Evolutionary conservation across 2,329 filamentous ascomycete species (phyloP).

Genomic region (Fusarium subglutinans): DNA sequence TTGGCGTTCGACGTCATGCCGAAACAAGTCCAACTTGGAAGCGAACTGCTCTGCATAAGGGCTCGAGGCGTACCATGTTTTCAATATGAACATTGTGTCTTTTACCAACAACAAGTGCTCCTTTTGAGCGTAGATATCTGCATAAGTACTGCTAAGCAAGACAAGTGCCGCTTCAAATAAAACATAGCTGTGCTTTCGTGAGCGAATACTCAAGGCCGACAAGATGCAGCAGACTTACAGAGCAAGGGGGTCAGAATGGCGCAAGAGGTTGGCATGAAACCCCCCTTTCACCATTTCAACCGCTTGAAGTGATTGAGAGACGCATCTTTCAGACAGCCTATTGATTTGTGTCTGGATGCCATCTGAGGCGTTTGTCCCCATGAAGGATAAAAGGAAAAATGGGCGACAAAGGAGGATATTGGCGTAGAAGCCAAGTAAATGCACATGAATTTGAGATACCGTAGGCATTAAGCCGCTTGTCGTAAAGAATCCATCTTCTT

Average conservation of each 20-base stretch:
- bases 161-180: conserved; percentile 65
- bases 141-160: conserved; percentile 66
- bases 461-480: conserved; percentile 50
- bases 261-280: conserved; percentile 55
- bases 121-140: conserved; percentile 56
- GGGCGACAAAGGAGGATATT: conserved; percentile 71
- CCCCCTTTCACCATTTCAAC: conserved; percentile 59
- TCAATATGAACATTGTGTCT: conserved; percentile 59
- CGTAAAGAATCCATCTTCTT: conserved; percentile 46
- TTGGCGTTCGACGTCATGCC: conserved; percentile 26
- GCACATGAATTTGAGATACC: conserved; percentile 69
- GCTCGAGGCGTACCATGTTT: conserved; percentile 59
- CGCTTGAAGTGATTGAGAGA: conserved; percentile 48
- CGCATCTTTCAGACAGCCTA: conserved; percentile 56
- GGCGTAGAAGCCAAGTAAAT: conserved; percentile 69
- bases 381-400: conserved; percentile 69
- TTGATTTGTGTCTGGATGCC: conserved; percentile 47
- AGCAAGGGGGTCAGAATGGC: conserved; percentile 64
- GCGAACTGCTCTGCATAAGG: conserved; percentile 59
- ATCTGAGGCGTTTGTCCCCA: conserved; percentile 37
- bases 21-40: conserved; percentile 61
- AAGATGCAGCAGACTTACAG: conserved; percentile 56
- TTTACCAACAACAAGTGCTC: conserved; percentile 52
- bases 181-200: conserved; percentile 58
- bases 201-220: neutral